Evolutionary conservation across 2,329 filamentous ascomycete genomes (phyloP), one percentile per base, ranked within the genome.

Genomic region (Zymoseptoria pseudotritici): DNA sequence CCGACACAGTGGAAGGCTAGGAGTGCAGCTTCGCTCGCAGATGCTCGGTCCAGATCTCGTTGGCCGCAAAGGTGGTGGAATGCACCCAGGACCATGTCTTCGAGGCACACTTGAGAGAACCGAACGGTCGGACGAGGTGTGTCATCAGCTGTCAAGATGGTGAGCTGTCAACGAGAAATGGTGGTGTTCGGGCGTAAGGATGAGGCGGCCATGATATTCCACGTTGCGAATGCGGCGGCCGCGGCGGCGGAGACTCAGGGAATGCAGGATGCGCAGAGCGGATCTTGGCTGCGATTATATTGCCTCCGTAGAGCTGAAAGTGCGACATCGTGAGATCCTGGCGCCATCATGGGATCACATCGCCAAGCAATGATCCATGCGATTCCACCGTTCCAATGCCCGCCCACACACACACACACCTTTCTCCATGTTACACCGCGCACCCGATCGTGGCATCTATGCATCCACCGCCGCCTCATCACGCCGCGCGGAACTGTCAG

Each of bases 21-120:
- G 57, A 24, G 61, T 60, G 63, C 60, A 63, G 51, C 57, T 54
- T 50, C 58, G 61, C 63, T 61, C 62, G 64, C 63, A 65, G 64
- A 66, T 65, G 64, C 64, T 66, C 64, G 64, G 64, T 58, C 63
- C 61, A 63, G 59, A 55, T 61, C 55, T 60, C 57, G 63, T 65
- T 66, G 64, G 64, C 60, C 50, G 59, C 26, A 55, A 26, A 26
- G 51, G 52, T 46, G 46, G 53, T 58, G 64, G 64, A 60, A 63
- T 62, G 64, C 51, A 60, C 26, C 58, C 58, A 54, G 53, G 11
- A 50, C 58, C 49, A 57, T 49, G 60, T 58, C 57, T 46, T 46
- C 36, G 17, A n/a, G 36, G 17, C 36, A 46, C 11, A n/a, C 13
- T 46, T 46, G 17, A 11, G 13, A 46, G 17, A 46, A 17, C 17